Evolutionary conservation across 331 rosid species (phyloP).

Genomic region (Acacia concinna): DNA sequence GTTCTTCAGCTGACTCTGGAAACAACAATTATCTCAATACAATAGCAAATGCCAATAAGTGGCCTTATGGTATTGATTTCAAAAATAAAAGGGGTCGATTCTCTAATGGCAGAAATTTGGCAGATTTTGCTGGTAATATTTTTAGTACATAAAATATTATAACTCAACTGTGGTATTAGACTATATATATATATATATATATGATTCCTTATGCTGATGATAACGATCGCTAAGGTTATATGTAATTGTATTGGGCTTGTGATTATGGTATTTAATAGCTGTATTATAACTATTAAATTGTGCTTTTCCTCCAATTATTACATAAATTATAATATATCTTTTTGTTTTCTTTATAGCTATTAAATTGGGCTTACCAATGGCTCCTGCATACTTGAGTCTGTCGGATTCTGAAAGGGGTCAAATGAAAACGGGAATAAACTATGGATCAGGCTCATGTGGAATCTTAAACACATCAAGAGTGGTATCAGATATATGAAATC

Average conservation of each 20-base stretch:
- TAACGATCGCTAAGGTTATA: too few relatives aligned
- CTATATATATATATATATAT: too few relatives aligned
- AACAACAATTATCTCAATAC: background rate
- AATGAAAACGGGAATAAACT: background rate
- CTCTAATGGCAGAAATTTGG: too few relatives aligned
- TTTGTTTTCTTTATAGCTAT: background rate
- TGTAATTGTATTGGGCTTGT: too few relatives aligned
- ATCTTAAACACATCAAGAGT: background rate
- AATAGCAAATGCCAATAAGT: background rate
- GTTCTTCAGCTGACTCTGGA: background rate
- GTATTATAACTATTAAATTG: background rate
- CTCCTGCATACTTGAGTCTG: background rate
- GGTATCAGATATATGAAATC: background rate
- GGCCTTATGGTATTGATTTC: background rate
- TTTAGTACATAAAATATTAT: too few relatives aligned
- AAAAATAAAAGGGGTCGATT: background rate
- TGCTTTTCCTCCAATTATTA: background rate
- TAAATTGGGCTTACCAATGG: background rate
- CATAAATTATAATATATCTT: background rate
- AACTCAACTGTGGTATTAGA: too few relatives aligned
- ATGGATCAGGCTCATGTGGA: background rate
- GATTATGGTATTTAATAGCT: background rate
- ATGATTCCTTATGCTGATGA: too few relatives aligned
- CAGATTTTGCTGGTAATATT: too few relatives aligned
- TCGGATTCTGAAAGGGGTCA: background rate